Percentiles rank a stretch among this genome's conserved stretches.
Conservation (phyloP, 2,329 filamentous ascomycete species). For the Xylariomycetidae sp. region DNA sequence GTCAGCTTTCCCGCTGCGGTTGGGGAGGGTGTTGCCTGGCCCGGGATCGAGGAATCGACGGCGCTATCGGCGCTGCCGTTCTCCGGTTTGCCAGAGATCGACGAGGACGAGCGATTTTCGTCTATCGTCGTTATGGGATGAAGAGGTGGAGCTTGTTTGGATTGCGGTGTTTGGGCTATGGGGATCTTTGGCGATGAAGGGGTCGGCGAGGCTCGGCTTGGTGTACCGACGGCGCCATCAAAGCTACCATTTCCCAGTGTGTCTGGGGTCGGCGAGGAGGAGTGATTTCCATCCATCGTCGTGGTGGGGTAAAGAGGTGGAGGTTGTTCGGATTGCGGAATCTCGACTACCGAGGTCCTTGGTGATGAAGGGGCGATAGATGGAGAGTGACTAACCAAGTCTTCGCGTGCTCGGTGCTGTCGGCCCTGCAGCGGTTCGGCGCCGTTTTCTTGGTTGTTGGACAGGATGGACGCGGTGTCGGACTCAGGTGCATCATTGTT, state of each 20-base stretch:
- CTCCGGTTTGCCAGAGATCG: background rate
- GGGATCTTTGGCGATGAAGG: background rate
- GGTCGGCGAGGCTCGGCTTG: too few relatives aligned
- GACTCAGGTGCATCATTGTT: conserved; percentile 26
- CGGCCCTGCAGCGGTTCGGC: conserved; percentile 3
- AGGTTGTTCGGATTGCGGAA: conserved; percentile 4
- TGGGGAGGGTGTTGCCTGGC: conserved; percentile 13
- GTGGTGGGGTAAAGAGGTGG: conserved; percentile 11
- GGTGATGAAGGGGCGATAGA: background rate
- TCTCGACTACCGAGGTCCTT: background rate
- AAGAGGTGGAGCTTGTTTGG: conserved; percentile 5
- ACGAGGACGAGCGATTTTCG: conserved; percentile 8
- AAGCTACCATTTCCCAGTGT: conserved; percentile 5
- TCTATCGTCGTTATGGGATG: conserved; percentile 15
- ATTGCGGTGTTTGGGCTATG: background rate
- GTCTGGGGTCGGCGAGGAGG: conserved; percentile 10
- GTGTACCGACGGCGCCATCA: too few relatives aligned
- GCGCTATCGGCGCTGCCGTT: conserved; percentile 10
- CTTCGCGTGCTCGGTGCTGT: conserved; percentile 25
- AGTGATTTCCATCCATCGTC: conserved; percentile 14
- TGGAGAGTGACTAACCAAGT: conserved; percentile 6
- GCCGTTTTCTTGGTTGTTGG: conserved; percentile 18
- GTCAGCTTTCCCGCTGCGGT: conserved; percentile 8
- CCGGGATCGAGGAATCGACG: conserved; percentile 6
- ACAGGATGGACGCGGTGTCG: conserved; percentile 20